phyloP scores from a whole-genome alignment of 768 basidiomycete genomes.

The Russula virescens region DNA sequence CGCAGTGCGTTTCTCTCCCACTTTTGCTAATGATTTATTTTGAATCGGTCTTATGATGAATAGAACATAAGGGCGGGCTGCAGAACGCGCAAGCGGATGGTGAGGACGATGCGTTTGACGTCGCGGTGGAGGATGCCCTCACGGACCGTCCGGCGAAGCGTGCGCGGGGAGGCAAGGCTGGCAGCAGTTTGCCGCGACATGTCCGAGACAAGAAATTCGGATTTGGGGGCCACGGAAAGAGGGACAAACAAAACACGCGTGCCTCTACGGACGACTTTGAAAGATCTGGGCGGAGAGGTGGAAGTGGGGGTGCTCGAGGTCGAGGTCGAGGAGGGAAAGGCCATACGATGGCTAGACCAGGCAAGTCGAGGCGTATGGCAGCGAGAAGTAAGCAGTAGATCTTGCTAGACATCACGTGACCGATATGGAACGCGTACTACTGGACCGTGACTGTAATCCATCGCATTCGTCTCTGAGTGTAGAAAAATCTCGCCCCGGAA shows the following conservation, averaged over 20 bases:
- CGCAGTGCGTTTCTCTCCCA: slow-evolving; percentile 54
- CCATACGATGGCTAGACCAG: slow-evolving; percentile 44
- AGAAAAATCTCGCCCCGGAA: background rate
- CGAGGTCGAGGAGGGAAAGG: slow-evolving; percentile 28
- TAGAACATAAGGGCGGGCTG: slow-evolving; percentile 81
- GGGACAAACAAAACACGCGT: slow-evolving; percentile 76
- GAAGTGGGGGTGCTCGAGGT: slow-evolving; percentile 27
- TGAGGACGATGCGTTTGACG: slow-evolving; percentile 68
- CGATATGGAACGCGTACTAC: background rate
- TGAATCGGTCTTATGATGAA: slow-evolving; percentile 5
- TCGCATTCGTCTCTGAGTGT: too few relatives aligned
- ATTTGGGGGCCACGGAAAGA: slow-evolving; percentile 62
- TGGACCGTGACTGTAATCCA: too few relatives aligned
- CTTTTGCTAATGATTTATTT: too few relatives aligned
- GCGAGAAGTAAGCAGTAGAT: slow-evolving; percentile 30
- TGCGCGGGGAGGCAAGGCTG: slow-evolving; percentile 28
- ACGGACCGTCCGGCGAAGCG: slow-evolving; percentile 65
- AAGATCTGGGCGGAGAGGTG: slow-evolving; percentile 32
- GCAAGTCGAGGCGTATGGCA: slow-evolving; percentile 51
- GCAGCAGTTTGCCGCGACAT: slow-evolving; percentile 43
- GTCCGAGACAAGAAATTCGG: slow-evolving; percentile 78
- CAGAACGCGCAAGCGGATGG: slow-evolving; percentile 54
- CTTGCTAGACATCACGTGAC: background rate
- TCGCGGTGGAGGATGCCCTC: slow-evolving; percentile 88
- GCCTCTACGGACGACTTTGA: slow-evolving; percentile 74